phyloP scores from a whole-genome alignment of 2,329 filamentous ascomycete species.

The Diaporthe longicolla region DNA sequence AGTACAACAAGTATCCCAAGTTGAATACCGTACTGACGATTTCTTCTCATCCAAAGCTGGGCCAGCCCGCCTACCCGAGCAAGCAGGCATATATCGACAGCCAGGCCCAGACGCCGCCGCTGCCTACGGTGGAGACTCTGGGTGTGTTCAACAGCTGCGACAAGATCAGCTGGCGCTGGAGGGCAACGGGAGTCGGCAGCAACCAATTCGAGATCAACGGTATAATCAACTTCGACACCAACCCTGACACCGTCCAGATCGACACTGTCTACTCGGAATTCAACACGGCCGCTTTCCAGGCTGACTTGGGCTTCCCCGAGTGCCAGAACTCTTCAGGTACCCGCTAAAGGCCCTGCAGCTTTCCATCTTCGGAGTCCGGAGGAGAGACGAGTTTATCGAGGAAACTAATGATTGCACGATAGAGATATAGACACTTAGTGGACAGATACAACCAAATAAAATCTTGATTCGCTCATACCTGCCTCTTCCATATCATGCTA shows the following conservation, averaged over 20 bases:
- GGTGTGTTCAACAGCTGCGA: conserved; percentile 35
- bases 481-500: too few species aligned
- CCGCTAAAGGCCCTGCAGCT: not conserved
- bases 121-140: conserved; percentile 35
- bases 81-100: conserved; percentile 40
- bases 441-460: too few species aligned
- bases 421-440: too few species aligned
- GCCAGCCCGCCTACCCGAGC: conserved; percentile 40
- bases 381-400: too few species aligned
- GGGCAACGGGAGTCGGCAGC: conserved; percentile 40
- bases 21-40: not conserved
- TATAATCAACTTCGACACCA: conserved; percentile 38
- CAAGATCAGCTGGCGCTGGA: conserved; percentile 42
- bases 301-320: conserved; percentile 32
- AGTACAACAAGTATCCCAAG: not conserved
- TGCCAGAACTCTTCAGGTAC: not conserved
- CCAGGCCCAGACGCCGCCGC: conserved; percentile 39
- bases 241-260: conserved; percentile 36
- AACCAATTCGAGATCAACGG: conserved; percentile 37
- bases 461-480: too few species aligned
- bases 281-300: conserved; percentile 40
- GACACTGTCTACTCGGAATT: conserved; percentile 41
- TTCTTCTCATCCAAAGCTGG: not conserved
- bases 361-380: not conserved
- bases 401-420: too few species aligned